Base-by-base conservation (phyloP, 768 basidiomycete species). In the Floccularia luteovirens region DNA sequence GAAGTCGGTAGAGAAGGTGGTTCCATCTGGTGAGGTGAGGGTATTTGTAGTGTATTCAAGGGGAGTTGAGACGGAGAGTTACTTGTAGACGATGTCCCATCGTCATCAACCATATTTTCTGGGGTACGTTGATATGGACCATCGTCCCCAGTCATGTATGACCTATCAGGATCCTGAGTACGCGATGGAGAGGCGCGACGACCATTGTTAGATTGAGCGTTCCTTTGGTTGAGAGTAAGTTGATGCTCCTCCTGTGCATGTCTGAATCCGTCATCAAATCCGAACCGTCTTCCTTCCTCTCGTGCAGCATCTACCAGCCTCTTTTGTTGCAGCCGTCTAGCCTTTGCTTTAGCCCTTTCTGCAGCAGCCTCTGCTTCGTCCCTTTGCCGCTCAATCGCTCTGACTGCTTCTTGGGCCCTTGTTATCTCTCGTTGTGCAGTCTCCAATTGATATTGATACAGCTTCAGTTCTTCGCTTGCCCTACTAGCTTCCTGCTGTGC, bases 341-440 rank as follows among this genome's bases (percentile, higher is more conserved):
- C 75, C 38, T 61, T 66, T 14, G 63, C 65, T 28, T 76, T 66
- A 19, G 75, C 75, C 17, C 67, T 64, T 13, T 65, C 64, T 1
- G 75, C 77, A 16, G 67, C 68, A 5, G 63, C 58, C 51, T 80
- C 77, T 0, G 80, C 80, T 4, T 79, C 73, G 21, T 77, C 68
- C 19, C 74, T 67, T 42, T 79, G 68, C 8, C 57, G 59, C 54
- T 78, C 74, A 4, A 74, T 54, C 1, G 60, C 58, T 43, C 61
- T 66, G 30, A 79, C 52, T 3, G 70, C 61, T 4, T 69, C 66
- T 48, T 77, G 70, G 3, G 74, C 74, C 23, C 70, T 67, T 17
- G 58, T 49, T 31, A 82, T 74, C 52, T 83, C 77, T 41, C 63
- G 60, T 41, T 63, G 62, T 2, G 68, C 66, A 42, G 56, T 60